Percentiles rank a stretch among this genome's conserved stretches.
phyloP scores from a whole-genome alignment of 768 basidiomycete species.

The Russula earlei region DNA sequence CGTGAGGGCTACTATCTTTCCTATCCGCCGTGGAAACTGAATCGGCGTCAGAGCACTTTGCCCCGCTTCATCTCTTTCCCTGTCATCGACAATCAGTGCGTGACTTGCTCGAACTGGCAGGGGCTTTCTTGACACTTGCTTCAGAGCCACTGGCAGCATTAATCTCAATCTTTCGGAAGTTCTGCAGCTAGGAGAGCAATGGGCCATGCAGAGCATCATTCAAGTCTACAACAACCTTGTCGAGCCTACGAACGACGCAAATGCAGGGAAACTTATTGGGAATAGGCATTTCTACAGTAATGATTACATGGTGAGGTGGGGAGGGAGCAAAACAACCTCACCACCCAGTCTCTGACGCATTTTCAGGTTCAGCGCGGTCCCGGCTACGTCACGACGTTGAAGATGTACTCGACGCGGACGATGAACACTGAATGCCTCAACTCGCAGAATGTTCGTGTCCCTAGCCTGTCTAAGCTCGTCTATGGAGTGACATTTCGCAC shows the following conservation, averaged over 20 bases:
- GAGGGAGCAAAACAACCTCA: neutral
- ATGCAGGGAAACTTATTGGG: no score
- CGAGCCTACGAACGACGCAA: no score
- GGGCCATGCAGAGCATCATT: no score
- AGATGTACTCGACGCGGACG: slow-evolving; percentile 29
- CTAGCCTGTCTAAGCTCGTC: neutral
- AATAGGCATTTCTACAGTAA: no score
- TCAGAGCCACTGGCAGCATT: no score
- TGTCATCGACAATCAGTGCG: no score
- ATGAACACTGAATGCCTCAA: slow-evolving; percentile 29
- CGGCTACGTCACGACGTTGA: slow-evolving; percentile 26
- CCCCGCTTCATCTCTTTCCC: no score
- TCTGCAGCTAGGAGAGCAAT: no score
- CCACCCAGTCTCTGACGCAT: neutral
- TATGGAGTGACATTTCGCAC: neutral
- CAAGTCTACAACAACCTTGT: no score
- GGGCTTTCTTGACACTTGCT: no score
- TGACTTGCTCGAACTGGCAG: no score
- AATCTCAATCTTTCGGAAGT: no score
- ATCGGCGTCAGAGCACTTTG: slow-evolving; percentile 39
- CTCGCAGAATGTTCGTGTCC: slow-evolving; percentile 22
- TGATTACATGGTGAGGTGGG: slow-evolving; percentile 31
- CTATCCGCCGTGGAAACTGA: neutral
- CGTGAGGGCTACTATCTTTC: slow-evolving; percentile 30
- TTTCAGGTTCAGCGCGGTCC: slow-evolving; percentile 28